These are phyloP conservation scores for Ceriops zippeliana DNA, from an alignment of 345 rosid genomes.

Conservation along the genomic window DNA sequence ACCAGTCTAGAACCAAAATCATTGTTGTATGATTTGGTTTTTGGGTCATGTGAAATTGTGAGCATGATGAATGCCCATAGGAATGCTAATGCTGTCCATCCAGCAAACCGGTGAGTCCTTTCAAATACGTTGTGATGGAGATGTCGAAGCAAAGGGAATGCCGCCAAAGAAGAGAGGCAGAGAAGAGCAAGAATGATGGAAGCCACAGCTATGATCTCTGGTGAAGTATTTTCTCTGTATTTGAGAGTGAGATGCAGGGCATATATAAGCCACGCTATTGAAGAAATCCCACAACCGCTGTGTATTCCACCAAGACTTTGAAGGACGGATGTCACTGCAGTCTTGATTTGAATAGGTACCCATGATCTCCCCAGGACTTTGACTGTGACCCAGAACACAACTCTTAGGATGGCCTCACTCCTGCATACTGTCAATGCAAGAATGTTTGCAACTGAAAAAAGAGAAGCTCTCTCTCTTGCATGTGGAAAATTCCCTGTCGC, in stretches of 20 bases:
- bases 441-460: constrained; percentile 66
- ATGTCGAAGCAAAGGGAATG: constrained; percentile 81
- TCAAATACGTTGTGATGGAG: constrained; percentile 81
- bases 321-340: constrained; percentile 58
- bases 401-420: constrained; percentile 65
- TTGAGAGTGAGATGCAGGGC: constrained; percentile 56
- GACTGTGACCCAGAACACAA: constrained; percentile 61
- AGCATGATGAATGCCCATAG: constrained; percentile 65
- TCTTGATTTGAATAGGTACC: constrained; percentile 54
- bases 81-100: constrained; percentile 69
- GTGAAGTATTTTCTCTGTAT: constrained; percentile 46
- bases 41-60: constrained; percentile 54
- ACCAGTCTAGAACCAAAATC: constrained; percentile 43
- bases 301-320: constrained; percentile 80
- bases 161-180: constrained; percentile 50
- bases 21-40: constrained; percentile 45
- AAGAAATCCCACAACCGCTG: constrained; percentile 72
- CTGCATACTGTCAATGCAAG: constrained; percentile 64
- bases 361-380: constrained; percentile 52
- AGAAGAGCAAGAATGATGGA: constrained; percentile 56
- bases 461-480: constrained; percentile 60
- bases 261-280: constrained; percentile 66
- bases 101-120: constrained; percentile 63
- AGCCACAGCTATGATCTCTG: constrained; percentile 60
- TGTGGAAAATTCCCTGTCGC: constrained; percentile 54